phyloP scores from a whole-genome alignment of 169 alveolate species.

The Plasmodium fragile region DNA sequence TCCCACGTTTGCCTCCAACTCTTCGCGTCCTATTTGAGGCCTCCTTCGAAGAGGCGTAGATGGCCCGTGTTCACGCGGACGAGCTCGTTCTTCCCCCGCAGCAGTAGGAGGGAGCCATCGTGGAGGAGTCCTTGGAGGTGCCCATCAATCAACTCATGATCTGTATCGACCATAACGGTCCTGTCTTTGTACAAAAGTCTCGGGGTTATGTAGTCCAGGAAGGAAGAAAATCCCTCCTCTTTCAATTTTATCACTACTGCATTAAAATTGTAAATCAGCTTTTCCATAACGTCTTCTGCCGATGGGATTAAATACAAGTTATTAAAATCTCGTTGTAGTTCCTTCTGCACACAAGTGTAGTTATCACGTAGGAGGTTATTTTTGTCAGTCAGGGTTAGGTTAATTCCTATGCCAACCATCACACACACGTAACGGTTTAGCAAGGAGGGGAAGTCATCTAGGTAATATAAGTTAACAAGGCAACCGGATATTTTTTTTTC shows the following conservation, averaged over 20 bases:
- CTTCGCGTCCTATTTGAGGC: not conserved
- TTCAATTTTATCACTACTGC: not conserved
- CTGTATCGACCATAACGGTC: conserved; percentile 35
- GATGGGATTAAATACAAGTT: not conserved
- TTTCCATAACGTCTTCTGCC: conserved; percentile 25
- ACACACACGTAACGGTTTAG: conserved; percentile 11
- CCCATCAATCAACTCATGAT: conserved; percentile 10
- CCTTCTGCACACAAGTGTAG: conserved; percentile 44
- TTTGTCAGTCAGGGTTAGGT: conserved; percentile 18
- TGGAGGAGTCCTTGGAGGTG: conserved; percentile 21
- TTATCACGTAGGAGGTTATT: conserved; percentile 15
- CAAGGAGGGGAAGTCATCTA: not conserved
- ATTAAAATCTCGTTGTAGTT: conserved; percentile 10
- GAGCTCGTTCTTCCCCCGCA: conserved; percentile 17
- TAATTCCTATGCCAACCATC: conserved; percentile 49
- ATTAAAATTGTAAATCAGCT: conserved; percentile 2
- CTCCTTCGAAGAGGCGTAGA: not conserved
- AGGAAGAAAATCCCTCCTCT: conserved; percentile 23
- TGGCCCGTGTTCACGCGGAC: conserved; percentile 32
- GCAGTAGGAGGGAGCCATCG: conserved; percentile 43
- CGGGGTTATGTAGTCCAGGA: conserved; percentile 29
- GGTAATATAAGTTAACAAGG: conserved; percentile 24
- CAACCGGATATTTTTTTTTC: conserved; percentile 79
- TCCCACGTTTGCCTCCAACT: not conserved
- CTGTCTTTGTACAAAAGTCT: conserved; percentile 39